Evolutionary conservation across 148 eudicot genomes (phyloP).

Genomic region (Rhododendron ferrugineum): DNA sequence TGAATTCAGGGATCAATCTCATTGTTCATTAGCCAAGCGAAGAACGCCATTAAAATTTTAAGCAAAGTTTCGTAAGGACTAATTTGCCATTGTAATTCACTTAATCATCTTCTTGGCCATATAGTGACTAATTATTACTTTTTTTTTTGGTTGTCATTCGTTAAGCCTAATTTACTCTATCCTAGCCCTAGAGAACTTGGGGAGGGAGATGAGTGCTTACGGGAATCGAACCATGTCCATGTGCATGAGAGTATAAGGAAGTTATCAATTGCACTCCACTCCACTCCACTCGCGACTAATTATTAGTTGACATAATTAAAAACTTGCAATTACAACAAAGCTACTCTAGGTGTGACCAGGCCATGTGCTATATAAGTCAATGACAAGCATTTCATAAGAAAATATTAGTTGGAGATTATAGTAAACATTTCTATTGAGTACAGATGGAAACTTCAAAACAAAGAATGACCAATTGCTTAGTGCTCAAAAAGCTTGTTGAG

Average conservation of each 20-base stretch:
- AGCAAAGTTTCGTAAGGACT: not conserved
- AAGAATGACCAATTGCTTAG: slow-evolving; percentile 19
- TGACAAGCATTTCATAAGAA: not conserved
- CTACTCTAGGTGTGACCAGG: not conserved
- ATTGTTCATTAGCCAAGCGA: not conserved
- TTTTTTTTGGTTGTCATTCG: no score
- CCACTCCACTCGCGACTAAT: no score
- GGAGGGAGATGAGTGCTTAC: no score
- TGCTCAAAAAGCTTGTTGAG: slow-evolving; percentile 17
- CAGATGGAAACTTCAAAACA: slow-evolving; percentile 8
- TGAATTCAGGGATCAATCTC: not conserved
- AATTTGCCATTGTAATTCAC: not conserved
- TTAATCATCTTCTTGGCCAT: not conserved
- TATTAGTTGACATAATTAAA: not conserved
- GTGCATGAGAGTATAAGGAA: no score
- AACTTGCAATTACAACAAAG: not conserved
- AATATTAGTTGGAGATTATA: not conserved
- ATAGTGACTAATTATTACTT: not conserved
- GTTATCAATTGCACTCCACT: no score
- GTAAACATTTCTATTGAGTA: not conserved
- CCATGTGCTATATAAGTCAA: not conserved
- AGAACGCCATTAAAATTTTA: not conserved
- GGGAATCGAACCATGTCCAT: no score
- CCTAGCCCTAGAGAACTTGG: no score
- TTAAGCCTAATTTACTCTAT: no score